A percentile compares a stretch with the other conserved stretches of the same genome.
phyloP scores from a whole-genome alignment of 345 rosid species.

The Citrus sp. region DNA sequence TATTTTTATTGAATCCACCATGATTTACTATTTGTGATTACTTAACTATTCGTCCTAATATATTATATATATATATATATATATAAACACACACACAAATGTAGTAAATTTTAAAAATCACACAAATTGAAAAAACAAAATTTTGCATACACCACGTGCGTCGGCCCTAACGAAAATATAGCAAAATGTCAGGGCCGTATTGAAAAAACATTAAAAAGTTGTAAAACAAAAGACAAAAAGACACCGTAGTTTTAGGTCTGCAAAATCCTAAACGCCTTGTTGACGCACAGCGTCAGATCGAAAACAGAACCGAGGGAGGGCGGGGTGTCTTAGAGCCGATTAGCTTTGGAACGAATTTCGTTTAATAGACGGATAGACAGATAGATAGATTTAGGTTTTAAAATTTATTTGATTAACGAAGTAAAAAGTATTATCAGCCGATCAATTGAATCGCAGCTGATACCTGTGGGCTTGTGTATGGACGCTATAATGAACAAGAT shows the following conservation, averaged over 20 bases:
- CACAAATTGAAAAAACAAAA: background rate
- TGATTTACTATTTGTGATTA: background rate
- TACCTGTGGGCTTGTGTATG: conserved; percentile 27
- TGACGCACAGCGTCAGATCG: background rate
- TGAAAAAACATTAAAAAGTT: background rate
- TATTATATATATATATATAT: background rate
- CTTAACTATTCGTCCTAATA: background rate
- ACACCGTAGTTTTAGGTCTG: background rate
- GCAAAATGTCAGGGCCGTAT: background rate
- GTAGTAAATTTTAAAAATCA: background rate
- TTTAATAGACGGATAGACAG: too few relatives aligned
- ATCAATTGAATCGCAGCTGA: background rate
- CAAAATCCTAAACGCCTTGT: conserved; percentile 17
- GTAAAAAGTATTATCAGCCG: background rate
- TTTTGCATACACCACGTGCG: rapidly evolving
- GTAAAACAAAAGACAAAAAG: background rate
- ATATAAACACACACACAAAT: rapidly evolving
- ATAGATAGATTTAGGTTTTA: background rate
- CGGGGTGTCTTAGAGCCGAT: background rate
- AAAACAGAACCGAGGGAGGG: background rate
- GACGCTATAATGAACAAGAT: conserved; percentile 69
- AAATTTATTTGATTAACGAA: background rate
- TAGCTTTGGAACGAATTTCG: background rate
- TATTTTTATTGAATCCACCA: background rate
- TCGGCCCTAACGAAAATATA: background rate